Evolutionary conservation across 495 filamentous ascomycete species (phyloP), one percentile per base, ranked within the genome.

Genomic region (Pseudotulostoma volvatum): DNA sequence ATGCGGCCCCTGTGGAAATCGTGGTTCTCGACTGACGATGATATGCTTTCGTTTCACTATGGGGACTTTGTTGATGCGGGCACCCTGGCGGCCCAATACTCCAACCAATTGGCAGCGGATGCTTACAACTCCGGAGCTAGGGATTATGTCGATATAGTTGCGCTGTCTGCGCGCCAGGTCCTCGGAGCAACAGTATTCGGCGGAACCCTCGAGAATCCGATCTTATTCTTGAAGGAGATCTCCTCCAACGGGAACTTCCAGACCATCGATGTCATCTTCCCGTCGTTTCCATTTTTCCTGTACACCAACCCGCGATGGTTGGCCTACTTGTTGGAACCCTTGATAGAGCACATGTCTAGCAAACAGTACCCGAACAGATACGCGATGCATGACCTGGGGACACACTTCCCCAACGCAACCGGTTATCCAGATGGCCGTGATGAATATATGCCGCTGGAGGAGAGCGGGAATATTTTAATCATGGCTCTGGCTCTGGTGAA

Each of bases 181-280:
- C 69, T 96, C 54, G 88, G 88, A 2, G 87, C 84, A 1, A 92
- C 84, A 3, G 77, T 74, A 32, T 94, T 96, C 52, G 73, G 84
- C 0, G 88, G 88, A 1, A 94, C 87, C 2, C 81, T 80, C 0
- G 79, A 88, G 2, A 64, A 76, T 42, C 84, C 87, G 0, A 73
- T 94, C 35, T 53, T 96, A 7, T 94, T 94, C 57, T 58, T 93
- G 40, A 96, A 96, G 55, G 88, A 96, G 55, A 96, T 96, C 39
- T 92, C 84, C 1, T 90, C 83, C 2, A 83, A 93, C 50, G 88
- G 88, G 2, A 94, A 96, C 51, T 81, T 79, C 60, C 86, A 96
- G 48, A 96, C 88, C 1, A 85, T 96, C 19, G 88, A 96, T 64
- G 85, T 96, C 50, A 94, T 96, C 49, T 96, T 93, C 68, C 88